These are phyloP conservation scores for Puya raimondii DNA, from an alignment of 176 grass and related monocot species.

Conservation along the genomic window DNA sequence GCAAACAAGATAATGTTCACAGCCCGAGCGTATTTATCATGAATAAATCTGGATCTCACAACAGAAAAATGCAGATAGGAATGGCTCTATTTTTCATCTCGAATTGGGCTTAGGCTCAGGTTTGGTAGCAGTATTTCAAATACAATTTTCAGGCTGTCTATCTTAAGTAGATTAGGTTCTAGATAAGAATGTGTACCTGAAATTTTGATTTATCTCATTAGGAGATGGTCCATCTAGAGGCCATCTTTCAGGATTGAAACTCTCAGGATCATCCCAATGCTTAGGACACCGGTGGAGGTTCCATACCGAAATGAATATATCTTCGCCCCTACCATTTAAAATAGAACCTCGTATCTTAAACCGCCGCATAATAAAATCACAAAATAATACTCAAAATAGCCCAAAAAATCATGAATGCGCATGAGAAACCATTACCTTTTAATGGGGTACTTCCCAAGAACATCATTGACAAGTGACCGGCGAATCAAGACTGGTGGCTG, in stretches of 20 bases:
- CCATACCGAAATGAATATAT: constrained; percentile 97
- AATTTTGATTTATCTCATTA: constrained; percentile 96
- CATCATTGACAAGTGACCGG: constrained; percentile 79
- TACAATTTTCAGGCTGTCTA: no score
- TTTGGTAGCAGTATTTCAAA: no score
- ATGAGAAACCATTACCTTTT: constrained; percentile 39
- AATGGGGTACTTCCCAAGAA: constrained; percentile 78
- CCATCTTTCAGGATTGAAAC: constrained; percentile 97
- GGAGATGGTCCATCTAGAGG: constrained; percentile 89
- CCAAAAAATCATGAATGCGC: not conserved
- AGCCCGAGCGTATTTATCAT: not conserved
- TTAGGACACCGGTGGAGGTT: constrained; percentile 83
- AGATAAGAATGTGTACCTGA: constrained; percentile 52
- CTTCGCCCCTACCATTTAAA: constrained; percentile 49
- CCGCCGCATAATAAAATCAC: no score
- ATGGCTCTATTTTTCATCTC: no score
- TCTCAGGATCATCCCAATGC: constrained; percentile 80
- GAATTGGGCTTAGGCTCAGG: no score
- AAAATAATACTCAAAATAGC: not conserved
- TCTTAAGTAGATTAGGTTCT: not conserved
- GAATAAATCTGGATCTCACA: not conserved
- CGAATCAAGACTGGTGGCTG: constrained; percentile 93
- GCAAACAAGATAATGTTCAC: not conserved
- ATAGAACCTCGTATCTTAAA: not conserved
- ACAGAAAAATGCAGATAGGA: not conserved